A percentile compares a stretch with the other conserved stretches of the same genome.
These are phyloP conservation scores for Megacollybia marginata DNA, from an alignment of 768 basidiomycete genomes.

Conservation along the genomic window DNA sequence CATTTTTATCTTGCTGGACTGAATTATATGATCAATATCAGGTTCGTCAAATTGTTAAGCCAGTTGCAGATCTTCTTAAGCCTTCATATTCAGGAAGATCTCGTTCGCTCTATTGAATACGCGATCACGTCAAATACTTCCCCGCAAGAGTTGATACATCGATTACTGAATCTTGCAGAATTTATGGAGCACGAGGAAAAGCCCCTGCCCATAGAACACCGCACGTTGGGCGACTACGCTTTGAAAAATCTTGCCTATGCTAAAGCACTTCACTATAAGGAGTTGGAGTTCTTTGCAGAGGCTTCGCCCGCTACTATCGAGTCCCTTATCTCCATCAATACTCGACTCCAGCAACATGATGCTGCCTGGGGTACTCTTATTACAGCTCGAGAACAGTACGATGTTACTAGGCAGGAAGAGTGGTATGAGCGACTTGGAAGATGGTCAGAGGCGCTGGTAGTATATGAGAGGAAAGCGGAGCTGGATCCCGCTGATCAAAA, in stretches of 20 bases:
- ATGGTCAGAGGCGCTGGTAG: constrained; percentile 89
- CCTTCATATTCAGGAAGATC: constrained; percentile 62
- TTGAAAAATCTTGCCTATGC: constrained; percentile 92
- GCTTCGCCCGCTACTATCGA: constrained; percentile 89
- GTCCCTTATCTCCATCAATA: constrained; percentile 92
- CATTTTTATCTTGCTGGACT: constrained; percentile 96
- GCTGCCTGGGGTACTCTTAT: constrained; percentile 96
- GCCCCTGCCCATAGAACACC: constrained; percentile 85
- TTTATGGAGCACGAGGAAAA: constrained; percentile 99
- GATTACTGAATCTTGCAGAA: constrained; percentile 88
- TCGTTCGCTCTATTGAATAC: constrained; percentile 81
- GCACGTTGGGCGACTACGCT: constrained; percentile 90
- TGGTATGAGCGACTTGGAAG: constrained; percentile 97
- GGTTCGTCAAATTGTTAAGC: constrained; percentile 33
- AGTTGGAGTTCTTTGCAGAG: constrained; percentile 92
- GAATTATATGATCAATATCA: constrained; percentile 96
- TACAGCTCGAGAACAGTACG: constrained; percentile 84
- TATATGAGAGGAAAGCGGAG: constrained; percentile 74
- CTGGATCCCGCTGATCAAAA: constrained; percentile 73
- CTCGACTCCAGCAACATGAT: constrained; percentile 92
- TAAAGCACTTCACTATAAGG: constrained; percentile 97
- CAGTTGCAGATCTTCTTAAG: background rate
- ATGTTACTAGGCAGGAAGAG: constrained; percentile 88
- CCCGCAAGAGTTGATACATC: constrained; percentile 85
- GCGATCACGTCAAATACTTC: constrained; percentile 75